Percentiles rank a stretch among this genome's conserved stretches.
These are phyloP conservation scores for Xylariaceae sp. DNA, from an alignment of 2,329 filamentous ascomycete genomes.

Conservation along the genomic window DNA sequence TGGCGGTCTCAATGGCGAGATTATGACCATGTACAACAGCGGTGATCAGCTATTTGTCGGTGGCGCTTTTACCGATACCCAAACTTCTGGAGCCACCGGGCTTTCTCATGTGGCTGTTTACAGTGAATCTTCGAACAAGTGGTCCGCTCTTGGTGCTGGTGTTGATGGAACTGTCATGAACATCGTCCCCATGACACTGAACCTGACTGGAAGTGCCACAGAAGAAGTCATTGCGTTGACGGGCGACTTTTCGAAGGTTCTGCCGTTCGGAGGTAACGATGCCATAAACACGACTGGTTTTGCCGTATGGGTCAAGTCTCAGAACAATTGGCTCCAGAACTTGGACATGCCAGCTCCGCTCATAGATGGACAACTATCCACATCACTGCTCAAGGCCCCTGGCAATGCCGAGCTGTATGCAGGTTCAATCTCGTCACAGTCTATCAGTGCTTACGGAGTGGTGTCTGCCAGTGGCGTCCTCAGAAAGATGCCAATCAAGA, in stretches of 20 bases:
- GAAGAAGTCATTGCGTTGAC: conserved; percentile 75
- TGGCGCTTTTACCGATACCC: conserved; percentile 75
- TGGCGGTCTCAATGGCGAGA: conserved; percentile 73
- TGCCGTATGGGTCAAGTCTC: conserved; percentile 85
- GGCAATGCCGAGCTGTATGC: conserved; percentile 65
- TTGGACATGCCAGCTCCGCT: conserved; percentile 59
- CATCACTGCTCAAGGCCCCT: conserved; percentile 60
- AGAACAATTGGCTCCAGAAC: conserved; percentile 82
- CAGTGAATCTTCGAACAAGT: conserved; percentile 61
- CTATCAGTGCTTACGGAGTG: conserved; percentile 67
- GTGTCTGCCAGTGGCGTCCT: conserved; percentile 58
- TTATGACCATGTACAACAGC: conserved; percentile 66
- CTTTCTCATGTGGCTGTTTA: conserved; percentile 75
- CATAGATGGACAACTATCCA: conserved; percentile 67
- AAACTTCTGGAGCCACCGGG: conserved; percentile 53
- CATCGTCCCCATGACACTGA: conserved; percentile 73
- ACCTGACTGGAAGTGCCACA: conserved; percentile 61
- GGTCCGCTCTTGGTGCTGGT: conserved; percentile 77
- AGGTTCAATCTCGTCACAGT: conserved; percentile 73
- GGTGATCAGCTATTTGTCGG: conserved; percentile 70
- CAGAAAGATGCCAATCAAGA: conserved; percentile 53
- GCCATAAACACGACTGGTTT: conserved; percentile 66
- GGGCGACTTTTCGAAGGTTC: conserved; percentile 70
- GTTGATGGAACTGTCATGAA: conserved; percentile 72
- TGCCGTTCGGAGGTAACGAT: conserved; percentile 59